A percentile compares a stretch with the other conserved stretches of the same genome.
Evolutionary conservation across 805 yeast species (phyloP).

Genomic region (Vanderwaltozyma tropicalis): DNA sequence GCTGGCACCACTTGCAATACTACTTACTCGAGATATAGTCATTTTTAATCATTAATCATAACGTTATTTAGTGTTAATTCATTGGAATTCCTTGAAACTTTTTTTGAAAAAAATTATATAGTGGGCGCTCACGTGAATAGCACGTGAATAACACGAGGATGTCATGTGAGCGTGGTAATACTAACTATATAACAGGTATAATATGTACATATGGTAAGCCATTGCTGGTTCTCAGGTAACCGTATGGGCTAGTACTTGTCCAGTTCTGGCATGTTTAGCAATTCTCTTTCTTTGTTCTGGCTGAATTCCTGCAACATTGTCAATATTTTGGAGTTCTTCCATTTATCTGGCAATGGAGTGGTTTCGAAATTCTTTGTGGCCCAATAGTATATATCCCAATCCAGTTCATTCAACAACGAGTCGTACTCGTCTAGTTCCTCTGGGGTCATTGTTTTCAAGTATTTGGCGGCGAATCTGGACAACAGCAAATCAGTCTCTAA

Average conservation of each 20-base stretch:
- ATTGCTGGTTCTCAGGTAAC: not conserved
- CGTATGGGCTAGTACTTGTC: constrained; percentile 19
- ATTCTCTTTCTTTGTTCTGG: constrained; percentile 57
- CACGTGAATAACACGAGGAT: no score
- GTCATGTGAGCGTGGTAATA: no score
- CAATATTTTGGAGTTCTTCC: constrained; percentile 63
- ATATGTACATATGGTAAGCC: not conserved
- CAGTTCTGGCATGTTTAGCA: constrained; percentile 80
- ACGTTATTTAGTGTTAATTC: no score
- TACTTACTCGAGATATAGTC: no score
- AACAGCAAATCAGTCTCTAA: constrained; percentile 83
- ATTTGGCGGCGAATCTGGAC: constrained; percentile 73
- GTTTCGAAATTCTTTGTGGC: constrained; percentile 74
- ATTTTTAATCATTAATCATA: no score
- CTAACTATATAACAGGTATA: no score
- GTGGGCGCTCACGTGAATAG: no score
- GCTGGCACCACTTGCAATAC: no score
- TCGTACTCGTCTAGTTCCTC: constrained; percentile 81
- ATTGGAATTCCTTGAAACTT: no score
- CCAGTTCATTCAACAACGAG: constrained; percentile 77
- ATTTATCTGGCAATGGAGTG: constrained; percentile 79
- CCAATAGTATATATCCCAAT: constrained; percentile 99
- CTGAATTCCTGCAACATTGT: constrained; percentile 59
- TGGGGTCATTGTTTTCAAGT: constrained; percentile 46
- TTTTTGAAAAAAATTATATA: no score